Conservation (phyloP, 1,284 basidiomycete species). For the Mycena sp. region DNA sequence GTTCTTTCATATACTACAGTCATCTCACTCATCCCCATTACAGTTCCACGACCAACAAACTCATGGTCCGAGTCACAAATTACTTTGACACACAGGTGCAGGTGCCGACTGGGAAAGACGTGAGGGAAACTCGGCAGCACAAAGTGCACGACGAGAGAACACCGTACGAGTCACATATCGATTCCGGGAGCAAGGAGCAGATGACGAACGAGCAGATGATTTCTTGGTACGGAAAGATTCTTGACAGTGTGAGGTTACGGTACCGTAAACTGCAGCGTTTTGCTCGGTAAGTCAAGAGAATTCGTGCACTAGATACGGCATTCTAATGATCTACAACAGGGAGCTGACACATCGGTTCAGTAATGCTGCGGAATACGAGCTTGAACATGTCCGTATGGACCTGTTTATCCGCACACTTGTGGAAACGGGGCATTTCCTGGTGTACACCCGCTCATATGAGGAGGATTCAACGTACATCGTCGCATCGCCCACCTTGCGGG, state of each 20-base stretch:
- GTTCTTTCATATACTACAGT: conserved; percentile 28
- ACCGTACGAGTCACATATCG: conserved; percentile 24
- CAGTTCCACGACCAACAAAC: conserved; percentile 88
- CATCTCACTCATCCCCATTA: conserved; percentile 15
- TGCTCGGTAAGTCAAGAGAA: conserved; percentile 67
- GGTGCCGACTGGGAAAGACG: conserved; percentile 63
- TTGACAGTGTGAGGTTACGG: conserved; percentile 92
- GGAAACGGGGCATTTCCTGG: conserved; percentile 92
- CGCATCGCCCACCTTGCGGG: conserved; percentile 85
- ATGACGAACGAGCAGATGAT: conserved; percentile 89
- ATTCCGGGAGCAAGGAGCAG: conserved; percentile 40
- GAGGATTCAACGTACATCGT: conserved; percentile 95
- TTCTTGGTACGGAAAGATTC: conserved; percentile 91
- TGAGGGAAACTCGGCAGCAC: conserved; percentile 28
- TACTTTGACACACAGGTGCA: conserved; percentile 96
- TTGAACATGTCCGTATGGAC: conserved; percentile 85
- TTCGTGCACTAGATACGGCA: not conserved
- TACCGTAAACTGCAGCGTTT: conserved; percentile 96
- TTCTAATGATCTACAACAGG: conserved; percentile 47
- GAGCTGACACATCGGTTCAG: conserved; percentile 89
- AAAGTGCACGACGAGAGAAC: conserved; percentile 17
- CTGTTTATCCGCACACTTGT: conserved; percentile 85
- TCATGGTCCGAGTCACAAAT: conserved; percentile 90
- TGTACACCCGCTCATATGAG: conserved; percentile 92
- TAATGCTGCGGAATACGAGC: conserved; percentile 94